A percentile compares a stretch with the other conserved stretches of the same genome.
These are phyloP conservation scores for Rhynchospora breviuscula DNA, from an alignment of 176 grass and related monocot species.

Conservation along the genomic window DNA sequence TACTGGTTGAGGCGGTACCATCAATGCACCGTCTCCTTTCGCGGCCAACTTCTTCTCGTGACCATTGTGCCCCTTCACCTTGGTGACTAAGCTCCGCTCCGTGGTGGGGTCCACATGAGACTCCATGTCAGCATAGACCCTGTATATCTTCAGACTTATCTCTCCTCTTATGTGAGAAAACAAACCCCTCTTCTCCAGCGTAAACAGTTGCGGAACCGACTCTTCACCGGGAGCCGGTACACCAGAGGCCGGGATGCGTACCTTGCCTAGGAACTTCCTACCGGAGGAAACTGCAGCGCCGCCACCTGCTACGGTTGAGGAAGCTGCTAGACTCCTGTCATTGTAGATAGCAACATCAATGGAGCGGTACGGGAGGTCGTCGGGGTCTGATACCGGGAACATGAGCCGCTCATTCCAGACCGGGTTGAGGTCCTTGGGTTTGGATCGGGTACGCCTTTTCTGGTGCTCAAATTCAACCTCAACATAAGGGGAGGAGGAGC, in stretches of 20 bases:
- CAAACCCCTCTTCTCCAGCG: constrained; percentile 75
- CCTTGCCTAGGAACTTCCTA: constrained; percentile 87
- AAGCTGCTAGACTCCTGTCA: constrained; percentile 32
- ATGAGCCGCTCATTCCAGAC: constrained; percentile 86
- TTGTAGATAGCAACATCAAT: constrained; percentile 86
- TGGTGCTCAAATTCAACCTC: constrained; percentile 94
- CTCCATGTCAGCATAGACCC: constrained; percentile 31
- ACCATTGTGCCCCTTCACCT: constrained; percentile 23
- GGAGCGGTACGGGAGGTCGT: constrained; percentile 75
- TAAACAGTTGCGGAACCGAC: constrained; percentile 67
- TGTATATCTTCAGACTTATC: constrained; percentile 87
- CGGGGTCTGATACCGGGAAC: constrained; percentile 69
- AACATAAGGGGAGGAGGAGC: constrained; percentile 73
- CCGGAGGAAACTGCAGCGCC: background rate
- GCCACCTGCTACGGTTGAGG: background rate
- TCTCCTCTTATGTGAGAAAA: constrained; percentile 93
- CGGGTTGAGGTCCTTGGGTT: constrained; percentile 70
- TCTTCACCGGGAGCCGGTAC: constrained; percentile 64
- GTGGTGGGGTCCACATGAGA: constrained; percentile 14
- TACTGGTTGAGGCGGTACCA: constrained; percentile 22
- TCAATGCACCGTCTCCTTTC: constrained; percentile 26
- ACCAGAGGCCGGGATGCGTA: constrained; percentile 51
- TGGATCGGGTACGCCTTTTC: constrained; percentile 51
- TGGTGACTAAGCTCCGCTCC: constrained; percentile 30
- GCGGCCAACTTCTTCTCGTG: constrained; percentile 31